These are phyloP conservation scores for Volvariella surrecta DNA, from an alignment of 1,284 basidiomycete species.

Conservation along the genomic window DNA sequence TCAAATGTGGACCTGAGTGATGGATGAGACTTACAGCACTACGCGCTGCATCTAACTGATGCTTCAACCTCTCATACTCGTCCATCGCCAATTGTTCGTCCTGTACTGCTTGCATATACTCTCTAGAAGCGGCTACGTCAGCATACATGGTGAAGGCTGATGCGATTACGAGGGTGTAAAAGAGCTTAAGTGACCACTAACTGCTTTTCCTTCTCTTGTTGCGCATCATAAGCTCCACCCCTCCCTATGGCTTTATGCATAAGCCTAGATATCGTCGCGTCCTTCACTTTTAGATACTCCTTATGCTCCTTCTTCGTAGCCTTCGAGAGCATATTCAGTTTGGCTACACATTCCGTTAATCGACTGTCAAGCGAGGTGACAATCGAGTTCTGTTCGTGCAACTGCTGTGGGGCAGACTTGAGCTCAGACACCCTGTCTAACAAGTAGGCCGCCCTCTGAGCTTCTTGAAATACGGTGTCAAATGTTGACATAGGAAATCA, in stretches of 20 bases:
- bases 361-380: conserved; percentile 24
- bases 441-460: conserved; percentile 20
- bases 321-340: conserved; percentile 19
- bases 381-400: conserved; percentile 24
- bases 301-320: conserved; percentile 33
- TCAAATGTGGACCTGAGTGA: no score
- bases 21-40: no score
- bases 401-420: conserved; percentile 29
- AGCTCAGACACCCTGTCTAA: conserved; percentile 24
- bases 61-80: conserved; percentile 19
- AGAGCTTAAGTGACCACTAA: conserved; percentile 10
- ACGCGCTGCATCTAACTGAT: conserved; percentile 23
- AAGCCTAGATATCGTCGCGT: conserved; percentile 27
- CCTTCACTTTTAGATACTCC: conserved; percentile 28
- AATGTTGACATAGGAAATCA: no score
- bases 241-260: conserved; percentile 29
- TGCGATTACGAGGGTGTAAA: no score
- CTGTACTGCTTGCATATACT: conserved; percentile 35
- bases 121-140: conserved; percentile 19
- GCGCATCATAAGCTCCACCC: conserved; percentile 29
- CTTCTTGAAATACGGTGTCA: background rate
- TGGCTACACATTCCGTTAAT: conserved; percentile 15
- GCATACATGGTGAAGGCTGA: no score
- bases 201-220: conserved; percentile 33
- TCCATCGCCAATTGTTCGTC: conserved; percentile 28